A percentile compares a stretch with the other conserved stretches of the same genome.
Conservation (phyloP, 2,329 filamentous ascomycete species). For the Colletotrichum phormii region DNA sequence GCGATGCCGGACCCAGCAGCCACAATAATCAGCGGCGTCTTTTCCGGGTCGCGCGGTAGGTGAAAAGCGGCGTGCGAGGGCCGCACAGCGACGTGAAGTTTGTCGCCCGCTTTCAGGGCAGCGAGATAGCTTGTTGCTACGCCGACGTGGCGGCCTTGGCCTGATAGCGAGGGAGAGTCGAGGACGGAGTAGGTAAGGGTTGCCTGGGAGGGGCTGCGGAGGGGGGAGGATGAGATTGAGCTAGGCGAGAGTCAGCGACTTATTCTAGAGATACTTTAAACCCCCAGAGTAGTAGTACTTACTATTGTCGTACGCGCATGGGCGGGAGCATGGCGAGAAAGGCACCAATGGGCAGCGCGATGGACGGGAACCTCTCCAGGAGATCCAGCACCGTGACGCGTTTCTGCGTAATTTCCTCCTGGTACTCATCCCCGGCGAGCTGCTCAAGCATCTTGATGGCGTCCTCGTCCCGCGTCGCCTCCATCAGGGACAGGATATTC, state of each 20-base stretch:
- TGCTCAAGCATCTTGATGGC: constrained; percentile 47
- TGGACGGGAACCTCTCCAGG: constrained; percentile 65
- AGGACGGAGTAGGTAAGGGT: constrained; percentile 74
- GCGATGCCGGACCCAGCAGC: constrained; percentile 55
- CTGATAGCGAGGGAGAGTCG: constrained; percentile 60
- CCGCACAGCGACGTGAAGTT: constrained; percentile 62
- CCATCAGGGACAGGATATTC: constrained; percentile 44
- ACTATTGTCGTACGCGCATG: constrained; percentile 59
- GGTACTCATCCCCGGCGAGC: constrained; percentile 52
- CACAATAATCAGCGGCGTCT: constrained; percentile 55
- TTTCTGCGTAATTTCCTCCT: constrained; percentile 56
- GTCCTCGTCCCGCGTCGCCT: constrained; percentile 46
- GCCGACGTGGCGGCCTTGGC: constrained; percentile 64
- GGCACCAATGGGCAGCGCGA: constrained; percentile 66
- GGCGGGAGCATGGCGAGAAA: constrained; percentile 75
- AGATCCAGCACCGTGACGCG: constrained; percentile 70
- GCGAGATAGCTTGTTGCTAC: constrained; percentile 73
- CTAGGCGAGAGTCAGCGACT: no score
- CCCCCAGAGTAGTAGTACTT: no score
- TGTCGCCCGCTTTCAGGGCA: constrained; percentile 55
- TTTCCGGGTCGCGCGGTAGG: constrained; percentile 51
- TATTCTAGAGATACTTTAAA: no score
- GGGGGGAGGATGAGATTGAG: constrained; percentile 77
- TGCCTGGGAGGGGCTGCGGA: constrained; percentile 63
- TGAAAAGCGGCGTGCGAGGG: constrained; percentile 54